These are phyloP conservation scores for Nigrospora osmanthi DNA, from an alignment of 2,329 filamentous ascomycete genomes.

Conservation along the genomic window DNA sequence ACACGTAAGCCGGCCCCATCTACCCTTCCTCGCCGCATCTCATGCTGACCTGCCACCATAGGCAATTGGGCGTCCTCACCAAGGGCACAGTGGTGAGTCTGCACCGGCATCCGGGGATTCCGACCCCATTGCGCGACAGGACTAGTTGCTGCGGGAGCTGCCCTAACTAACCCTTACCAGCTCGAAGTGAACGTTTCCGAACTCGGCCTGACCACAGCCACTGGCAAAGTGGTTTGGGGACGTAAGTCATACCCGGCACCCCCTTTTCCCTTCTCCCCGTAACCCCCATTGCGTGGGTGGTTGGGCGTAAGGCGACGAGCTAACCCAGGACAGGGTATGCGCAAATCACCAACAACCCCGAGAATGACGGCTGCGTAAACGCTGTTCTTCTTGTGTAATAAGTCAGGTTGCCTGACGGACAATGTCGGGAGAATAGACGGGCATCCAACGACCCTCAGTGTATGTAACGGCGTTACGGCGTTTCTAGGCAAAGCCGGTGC, in stretches of 20 bases:
- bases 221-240: conserved; percentile 91
- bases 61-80: conserved; percentile 77
- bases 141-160: too few relatives aligned
- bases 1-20: conserved; percentile 43
- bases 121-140: too few relatives aligned
- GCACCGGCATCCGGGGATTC: too few relatives aligned
- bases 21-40: neutral
- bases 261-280: neutral
- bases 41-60: neutral
- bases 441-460: too few relatives aligned
- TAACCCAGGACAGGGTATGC: conserved; percentile 9
- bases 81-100: conserved; percentile 52
- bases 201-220: conserved; percentile 65
- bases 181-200: conserved; percentile 87
- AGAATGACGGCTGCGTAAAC: neutral
- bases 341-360: conserved; percentile 36
- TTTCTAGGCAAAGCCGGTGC: too few relatives aligned
- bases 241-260: neutral
- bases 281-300: neutral
- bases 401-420: neutral
- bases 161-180: too few relatives aligned
- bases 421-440: too few relatives aligned
- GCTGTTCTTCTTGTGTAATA: neutral
- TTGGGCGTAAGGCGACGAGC: neutral
- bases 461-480: too few relatives aligned